Evolutionary conservation across 306 rosid species (phyloP).

Genomic region (Pyrus pyrifolia): DNA sequence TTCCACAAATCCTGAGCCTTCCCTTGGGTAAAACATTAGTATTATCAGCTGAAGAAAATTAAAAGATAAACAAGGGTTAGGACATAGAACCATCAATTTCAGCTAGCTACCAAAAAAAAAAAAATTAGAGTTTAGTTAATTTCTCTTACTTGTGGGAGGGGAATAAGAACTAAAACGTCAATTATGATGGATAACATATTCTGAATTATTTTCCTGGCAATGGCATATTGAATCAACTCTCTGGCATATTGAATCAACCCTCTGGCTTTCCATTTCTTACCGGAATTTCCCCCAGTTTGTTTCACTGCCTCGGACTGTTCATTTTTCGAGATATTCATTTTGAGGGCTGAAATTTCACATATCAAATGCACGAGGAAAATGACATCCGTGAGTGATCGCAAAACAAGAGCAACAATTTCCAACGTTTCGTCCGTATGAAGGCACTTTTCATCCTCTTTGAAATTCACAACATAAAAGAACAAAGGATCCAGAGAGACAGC

Average conservation of each 20-base stretch:
- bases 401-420: conserved; percentile 6
- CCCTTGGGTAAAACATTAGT: neutral
- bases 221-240: too few relatives aligned
- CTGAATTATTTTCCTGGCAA: too few relatives aligned
- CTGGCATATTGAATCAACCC: too few relatives aligned
- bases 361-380: conserved; percentile 1
- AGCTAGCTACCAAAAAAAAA: too few relatives aligned
- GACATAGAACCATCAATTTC: too few relatives aligned
- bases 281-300: neutral
- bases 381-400: conserved; percentile 20
- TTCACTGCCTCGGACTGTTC: too few relatives aligned
- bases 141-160: neutral
- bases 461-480: conserved; percentile 25
- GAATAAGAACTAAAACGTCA: neutral
- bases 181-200: neutral
- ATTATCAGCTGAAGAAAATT: neutral
- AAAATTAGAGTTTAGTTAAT: too few relatives aligned
- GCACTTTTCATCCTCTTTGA: conserved; percentile 15
- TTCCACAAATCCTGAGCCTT: neutral
- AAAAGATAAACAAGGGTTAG: too few relatives aligned
- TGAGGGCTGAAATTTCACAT: neutral
- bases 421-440: conserved; percentile 15
- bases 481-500: neutral
- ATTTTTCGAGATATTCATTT: too few relatives aligned
- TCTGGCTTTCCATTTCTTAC: too few relatives aligned